Base-by-base conservation (phyloP, 116 monocot species). In the Iris pallida region DNA sequence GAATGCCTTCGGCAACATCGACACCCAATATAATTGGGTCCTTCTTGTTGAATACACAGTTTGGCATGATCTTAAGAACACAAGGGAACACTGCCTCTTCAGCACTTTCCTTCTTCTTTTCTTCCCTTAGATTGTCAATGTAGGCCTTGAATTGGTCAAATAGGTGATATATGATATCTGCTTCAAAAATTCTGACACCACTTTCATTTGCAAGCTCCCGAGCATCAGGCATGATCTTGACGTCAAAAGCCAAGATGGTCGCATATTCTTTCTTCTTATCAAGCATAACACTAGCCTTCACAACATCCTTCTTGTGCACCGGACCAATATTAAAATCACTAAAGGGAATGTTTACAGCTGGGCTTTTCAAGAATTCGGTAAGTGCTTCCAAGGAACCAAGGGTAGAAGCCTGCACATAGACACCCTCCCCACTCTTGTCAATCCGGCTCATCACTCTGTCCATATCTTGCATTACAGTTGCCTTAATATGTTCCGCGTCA, bases 141-240 rank as follows among this genome's bases (percentile, higher is more conserved):
- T 93, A 93, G 16, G 98, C 98, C 76, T 92, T 98, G 70, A 98
- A 98, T 76, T 98, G 92, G 58, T 98, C 98, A 80, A 93, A 93
- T 13, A 93, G 75, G 68, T 93, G 93, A 69, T 93, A 93, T 45
- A 93, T 93, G 62, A 93, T 98, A 78, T 98, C 98, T 53, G 98
- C 98, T 12, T 90, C 90, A 70, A 98, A 98, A 53, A 98, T 98
- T 72, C 80, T 83, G 45, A 98, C 98, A 20, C 83, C 90, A 15
- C 65, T 9, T 69, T 88, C 98, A 43, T 86, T 80, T 42, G 89
- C 93, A 54, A 89, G 81, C 20, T 86, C 83, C 11, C 84, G 72
- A 57, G 86, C 86, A 65, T 93, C 93, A 45, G 86, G 86, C 69
- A 83, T 84, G 16, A 93, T 86, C 78, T 93, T 93, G 56, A 93